Conservation (phyloP, 2,329 filamentous ascomycete species). For the Aciculosporium take region DNA sequence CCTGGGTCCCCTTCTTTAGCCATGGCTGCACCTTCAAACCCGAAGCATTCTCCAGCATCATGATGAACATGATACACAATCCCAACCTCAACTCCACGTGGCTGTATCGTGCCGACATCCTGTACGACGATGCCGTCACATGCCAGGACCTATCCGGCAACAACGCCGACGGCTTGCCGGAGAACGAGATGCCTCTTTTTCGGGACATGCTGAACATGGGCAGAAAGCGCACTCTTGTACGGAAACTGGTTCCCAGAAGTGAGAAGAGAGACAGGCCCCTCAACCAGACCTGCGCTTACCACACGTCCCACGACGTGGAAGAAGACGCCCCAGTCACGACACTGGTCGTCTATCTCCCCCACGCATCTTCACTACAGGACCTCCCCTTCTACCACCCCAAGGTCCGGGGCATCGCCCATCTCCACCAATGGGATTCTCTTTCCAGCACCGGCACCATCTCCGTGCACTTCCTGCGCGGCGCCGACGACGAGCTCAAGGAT, state of each 20-base stretch:
- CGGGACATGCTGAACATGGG: conserved; percentile 14
- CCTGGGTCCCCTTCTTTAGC: conserved; percentile 41
- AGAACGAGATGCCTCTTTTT: conserved; percentile 3
- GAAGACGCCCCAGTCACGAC: conserved; percentile 15
- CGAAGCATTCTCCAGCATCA: conserved; percentile 48
- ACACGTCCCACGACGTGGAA: conserved; percentile 22
- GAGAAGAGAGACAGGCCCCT: conserved; percentile 58
- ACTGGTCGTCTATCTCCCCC: conserved; percentile 62
- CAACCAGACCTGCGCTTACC: conserved; percentile 72
- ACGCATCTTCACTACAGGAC: conserved; percentile 43
- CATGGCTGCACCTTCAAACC: conserved; percentile 49
- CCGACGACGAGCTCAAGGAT: conserved; percentile 13
- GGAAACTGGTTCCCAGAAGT: conserved; percentile 72
- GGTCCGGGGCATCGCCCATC: conserved; percentile 58
- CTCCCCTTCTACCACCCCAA: conserved; percentile 83
- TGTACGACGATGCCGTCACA: conserved; percentile 24
- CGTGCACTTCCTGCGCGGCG: conserved; percentile 45
- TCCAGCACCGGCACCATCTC: conserved; percentile 35
- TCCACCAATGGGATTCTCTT: conserved; percentile 49
- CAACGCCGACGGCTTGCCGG: not conserved
- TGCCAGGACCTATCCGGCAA: conserved; percentile 5
- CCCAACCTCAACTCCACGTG: conserved; percentile 68
- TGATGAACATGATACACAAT: conserved; percentile 62
- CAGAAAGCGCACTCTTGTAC: conserved; percentile 52
- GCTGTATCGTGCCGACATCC: conserved; percentile 65